Conservation (phyloP, 2,329 filamentous ascomycete genomes). For the Plenodomus lindquistii region DNA sequence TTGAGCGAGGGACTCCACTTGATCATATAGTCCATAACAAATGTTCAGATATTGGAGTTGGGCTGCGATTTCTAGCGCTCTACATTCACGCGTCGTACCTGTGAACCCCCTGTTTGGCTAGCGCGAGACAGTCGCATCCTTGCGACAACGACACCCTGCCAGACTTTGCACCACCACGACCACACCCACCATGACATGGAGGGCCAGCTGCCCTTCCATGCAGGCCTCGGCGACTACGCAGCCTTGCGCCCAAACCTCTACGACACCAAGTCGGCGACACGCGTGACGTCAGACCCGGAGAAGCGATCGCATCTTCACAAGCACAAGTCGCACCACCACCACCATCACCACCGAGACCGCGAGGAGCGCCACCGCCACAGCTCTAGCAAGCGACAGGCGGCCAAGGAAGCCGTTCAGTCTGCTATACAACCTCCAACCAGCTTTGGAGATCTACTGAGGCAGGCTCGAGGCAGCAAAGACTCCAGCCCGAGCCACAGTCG, state of each 20-base stretch:
- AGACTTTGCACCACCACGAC: slow-evolving; percentile 9
- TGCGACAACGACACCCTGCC: slow-evolving; percentile 4
- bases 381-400: slow-evolving; percentile 39
- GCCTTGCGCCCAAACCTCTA: slow-evolving; percentile 30
- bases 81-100: not conserved
- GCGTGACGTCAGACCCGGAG: slow-evolving; percentile 32
- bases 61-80: not conserved
- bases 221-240: slow-evolving; percentile 14
- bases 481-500: slow-evolving; percentile 36
- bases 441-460: slow-evolving; percentile 49
- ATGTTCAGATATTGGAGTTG: no score
- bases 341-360: slow-evolving; percentile 35
- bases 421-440: slow-evolving; percentile 50
- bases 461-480: slow-evolving; percentile 36
- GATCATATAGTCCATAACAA: no score
- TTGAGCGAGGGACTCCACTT: no score
- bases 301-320: slow-evolving; percentile 36
- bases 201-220: slow-evolving; percentile 19
- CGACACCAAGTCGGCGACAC: slow-evolving; percentile 23
- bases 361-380: slow-evolving; percentile 33
- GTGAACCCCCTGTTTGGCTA: not conserved
- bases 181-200: slow-evolving; percentile 28
- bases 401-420: slow-evolving; percentile 50
- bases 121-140: slow-evolving; percentile 7
- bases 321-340: slow-evolving; percentile 35